These are phyloP conservation scores for Pythium scleroteichum DNA, from an alignment of 352 stramenopile genomes.

Conservation along the genomic window DNA sequence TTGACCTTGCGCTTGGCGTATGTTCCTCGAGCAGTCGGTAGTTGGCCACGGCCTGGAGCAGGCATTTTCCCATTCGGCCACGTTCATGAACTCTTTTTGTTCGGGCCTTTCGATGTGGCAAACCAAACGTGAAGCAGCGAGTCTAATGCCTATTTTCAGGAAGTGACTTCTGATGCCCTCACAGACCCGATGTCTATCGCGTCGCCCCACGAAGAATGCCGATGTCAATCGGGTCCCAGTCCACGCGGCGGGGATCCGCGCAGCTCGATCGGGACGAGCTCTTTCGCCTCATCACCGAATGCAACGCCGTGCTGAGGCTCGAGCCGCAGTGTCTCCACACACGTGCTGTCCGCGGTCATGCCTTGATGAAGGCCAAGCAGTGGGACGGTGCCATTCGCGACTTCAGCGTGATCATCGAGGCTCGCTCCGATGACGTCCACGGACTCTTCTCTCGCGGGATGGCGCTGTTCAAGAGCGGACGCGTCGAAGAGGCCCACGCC, in stretches of 20 bases:
- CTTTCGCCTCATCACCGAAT: conserved; percentile 56
- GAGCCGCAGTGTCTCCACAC: conserved; percentile 62
- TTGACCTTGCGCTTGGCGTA: conserved; percentile 15
- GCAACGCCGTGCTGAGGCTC: conserved; percentile 37
- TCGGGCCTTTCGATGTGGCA: no score
- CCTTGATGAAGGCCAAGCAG: conserved; percentile 70
- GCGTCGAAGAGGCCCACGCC: conserved; percentile 51
- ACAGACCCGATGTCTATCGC: background rate
- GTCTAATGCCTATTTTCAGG: background rate
- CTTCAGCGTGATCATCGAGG: conserved; percentile 53
- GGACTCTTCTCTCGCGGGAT: conserved; percentile 73
- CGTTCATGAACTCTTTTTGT: no score
- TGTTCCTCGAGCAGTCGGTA: no score
- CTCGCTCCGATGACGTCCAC: conserved; percentile 57
- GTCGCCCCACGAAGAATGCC: background rate
- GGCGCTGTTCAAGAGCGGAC: conserved; percentile 58
- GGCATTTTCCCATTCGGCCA: no score
- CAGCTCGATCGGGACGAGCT: conserved; percentile 46
- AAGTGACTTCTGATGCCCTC: background rate
- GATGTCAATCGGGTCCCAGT: no score
- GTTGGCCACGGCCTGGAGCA: no score
- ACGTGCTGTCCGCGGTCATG: conserved; percentile 58
- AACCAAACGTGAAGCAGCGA: no score
- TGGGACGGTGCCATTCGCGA: conserved; percentile 56
- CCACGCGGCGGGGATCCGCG: conserved; percentile 22